A percentile compares a stretch with the other conserved stretches of the same genome.
These are phyloP conservation scores for Groenewaldozyma auringiensis DNA, from an alignment of 1,139 yeast species.

Conservation along the genomic window DNA sequence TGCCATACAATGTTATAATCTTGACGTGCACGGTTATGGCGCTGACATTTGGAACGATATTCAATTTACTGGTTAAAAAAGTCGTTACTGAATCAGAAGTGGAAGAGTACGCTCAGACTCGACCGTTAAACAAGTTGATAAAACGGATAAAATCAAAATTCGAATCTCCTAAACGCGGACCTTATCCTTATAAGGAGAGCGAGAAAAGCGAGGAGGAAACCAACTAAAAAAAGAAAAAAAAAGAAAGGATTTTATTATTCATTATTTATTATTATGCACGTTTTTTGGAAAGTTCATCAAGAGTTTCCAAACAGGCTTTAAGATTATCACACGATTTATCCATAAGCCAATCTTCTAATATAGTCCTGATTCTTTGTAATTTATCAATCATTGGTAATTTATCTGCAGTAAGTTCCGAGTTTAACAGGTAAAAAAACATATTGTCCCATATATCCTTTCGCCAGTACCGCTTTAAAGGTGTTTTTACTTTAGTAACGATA, in stretches of 20 bases:
- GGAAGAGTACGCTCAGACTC: slow-evolving; percentile 32
- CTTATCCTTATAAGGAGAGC: slow-evolving; percentile 16
- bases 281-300: slow-evolving; percentile 10
- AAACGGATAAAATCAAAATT: slow-evolving; percentile 11
- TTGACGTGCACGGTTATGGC: slow-evolving; percentile 93
- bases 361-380: slow-evolving; percentile 34
- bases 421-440: slow-evolving; percentile 56
- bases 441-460: slow-evolving; percentile 63
- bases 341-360: slow-evolving; percentile 42
- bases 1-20: slow-evolving; percentile 97
- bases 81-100: slow-evolving; percentile 74
- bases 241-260: slow-evolving; percentile 1
- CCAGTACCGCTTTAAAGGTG: slow-evolving; percentile 68
- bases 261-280: slow-evolving; percentile 7
- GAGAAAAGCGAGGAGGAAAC: slow-evolving; percentile 7
- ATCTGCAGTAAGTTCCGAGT: slow-evolving; percentile 37
- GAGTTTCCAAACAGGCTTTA: slow-evolving; percentile 20
- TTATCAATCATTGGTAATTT: slow-evolving; percentile 38
- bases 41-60: slow-evolving; percentile 78
- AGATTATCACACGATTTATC: slow-evolving; percentile 23
- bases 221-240: neutral
- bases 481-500: slow-evolving; percentile 29
- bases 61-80: slow-evolving; percentile 67
- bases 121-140: slow-evolving; percentile 18
- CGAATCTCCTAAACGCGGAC: slow-evolving; percentile 17